Evolutionary conservation across 805 yeast genomes (phyloP).

Genomic region (Priceomyces medius): DNA sequence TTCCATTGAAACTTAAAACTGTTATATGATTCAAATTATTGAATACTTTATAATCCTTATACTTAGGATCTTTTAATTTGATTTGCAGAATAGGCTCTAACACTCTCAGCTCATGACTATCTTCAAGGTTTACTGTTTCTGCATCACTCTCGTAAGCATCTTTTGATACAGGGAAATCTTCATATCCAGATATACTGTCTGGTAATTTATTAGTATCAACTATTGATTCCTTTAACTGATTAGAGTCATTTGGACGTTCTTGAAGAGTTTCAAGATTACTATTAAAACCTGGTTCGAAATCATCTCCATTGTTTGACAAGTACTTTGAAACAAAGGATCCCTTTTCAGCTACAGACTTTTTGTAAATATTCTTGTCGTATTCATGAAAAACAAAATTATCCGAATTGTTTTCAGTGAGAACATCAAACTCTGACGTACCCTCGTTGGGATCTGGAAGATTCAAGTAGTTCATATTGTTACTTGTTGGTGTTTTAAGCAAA

Average conservation of each 20-base stretch:
- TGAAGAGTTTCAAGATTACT: neutral
- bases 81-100: conserved; percentile 2
- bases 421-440: conserved; percentile 4
- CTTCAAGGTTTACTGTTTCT: conserved; percentile 28
- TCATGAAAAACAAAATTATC: conserved; percentile 13
- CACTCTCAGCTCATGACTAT: conserved; percentile 8
- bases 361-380: neutral
- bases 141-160: conserved; percentile 23
- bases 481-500: conserved; percentile 30
- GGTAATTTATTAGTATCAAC: neutral
- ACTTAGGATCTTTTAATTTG: conserved; percentile 7
- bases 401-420: conserved; percentile 6
- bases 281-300: neutral
- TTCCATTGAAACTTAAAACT: conserved; percentile 10
- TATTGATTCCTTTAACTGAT: neutral
- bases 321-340: conserved; percentile 8
- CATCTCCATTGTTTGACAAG: conserved; percentile 4
- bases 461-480: conserved; percentile 6
- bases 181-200: conserved; percentile 4
- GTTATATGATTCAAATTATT: conserved; percentile 9
- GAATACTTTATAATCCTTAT: conserved; percentile 12
- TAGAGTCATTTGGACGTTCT: neutral
- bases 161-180: conserved; percentile 1
- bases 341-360: neutral
- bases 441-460: conserved; percentile 10